Base-by-base conservation (phyloP, 768 basidiomycete species). In the Amanita subjunquillea region DNA sequence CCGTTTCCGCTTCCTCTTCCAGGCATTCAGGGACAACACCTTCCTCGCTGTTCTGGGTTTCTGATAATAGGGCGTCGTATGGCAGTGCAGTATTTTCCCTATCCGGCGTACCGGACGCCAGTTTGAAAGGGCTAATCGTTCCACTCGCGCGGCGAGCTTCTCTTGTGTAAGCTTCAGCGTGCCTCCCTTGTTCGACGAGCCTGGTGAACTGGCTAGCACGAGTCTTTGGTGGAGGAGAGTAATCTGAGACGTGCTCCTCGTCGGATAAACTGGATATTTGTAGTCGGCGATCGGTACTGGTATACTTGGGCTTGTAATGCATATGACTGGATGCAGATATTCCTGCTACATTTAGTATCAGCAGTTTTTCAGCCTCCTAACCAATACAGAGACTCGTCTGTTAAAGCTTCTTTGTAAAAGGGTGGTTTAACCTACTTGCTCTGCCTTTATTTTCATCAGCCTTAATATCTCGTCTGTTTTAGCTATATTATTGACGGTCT, bases 391-490 rank as follows among this genome's bases (percentile, higher is more conserved):
- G 3, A 25, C 13, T 13, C 12, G 13, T 32, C 40, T n/a, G 34
- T 25, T 46, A 22, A 8, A 30, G 4, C 9, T 4, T 15, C 15
- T 20, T 8, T 23, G 23, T 13, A 37, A 13, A 45, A 40, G 15
- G 4, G 23, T 23, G n/a, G 9, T 30, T 15, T 37, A 8, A 34
- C 51, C 27, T 29, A 41, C 57, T 40, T 41, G 59, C 53, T 71
- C 69, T 2, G 71, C 70, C 23, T 59, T 66, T 51, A 69, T 58
- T 20, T 65, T 66, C 72, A 72, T 75, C 52, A 58, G 58, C 45
- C 56, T 57, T 56, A 75, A 49, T 39, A 71, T 62, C 42, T 63
- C 59, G 48, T 76, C 75, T 23, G 74, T 65, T 50, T 64, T 61
- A 12, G 60, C 53, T 15, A 81, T 58, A 53, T 64, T 71, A 44